Conservation (phyloP, 2,329 filamentous ascomycete genomes). For the Pyricularia pennisetigena region DNA sequence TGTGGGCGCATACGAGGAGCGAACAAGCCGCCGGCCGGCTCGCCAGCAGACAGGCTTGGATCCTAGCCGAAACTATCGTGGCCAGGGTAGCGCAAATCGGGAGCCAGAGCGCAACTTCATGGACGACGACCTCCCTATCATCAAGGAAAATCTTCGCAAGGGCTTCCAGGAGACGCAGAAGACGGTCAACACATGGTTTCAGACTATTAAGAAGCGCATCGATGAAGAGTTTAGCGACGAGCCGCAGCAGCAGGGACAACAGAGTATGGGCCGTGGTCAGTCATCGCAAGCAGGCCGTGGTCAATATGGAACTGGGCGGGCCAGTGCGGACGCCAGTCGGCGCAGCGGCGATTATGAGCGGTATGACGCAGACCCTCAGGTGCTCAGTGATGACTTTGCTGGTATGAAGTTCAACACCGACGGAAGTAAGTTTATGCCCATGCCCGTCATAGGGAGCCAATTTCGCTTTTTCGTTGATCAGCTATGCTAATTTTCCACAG, state of each 20-base stretch:
- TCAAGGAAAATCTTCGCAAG: constrained; percentile 86
- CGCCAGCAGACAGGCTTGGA: constrained; percentile 40
- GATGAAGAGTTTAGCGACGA: constrained; percentile 79
- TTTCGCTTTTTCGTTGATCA: not conserved
- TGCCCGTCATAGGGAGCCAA: not conserved
- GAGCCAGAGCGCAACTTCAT: constrained; percentile 71
- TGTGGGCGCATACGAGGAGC: constrained; percentile 45
- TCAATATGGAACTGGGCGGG: constrained; percentile 34
- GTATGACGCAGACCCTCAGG: constrained; percentile 89
- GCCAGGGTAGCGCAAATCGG: not conserved
- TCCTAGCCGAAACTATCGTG: constrained; percentile 45
- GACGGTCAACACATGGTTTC: constrained; percentile 90
- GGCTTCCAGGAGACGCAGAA: constrained; percentile 91
- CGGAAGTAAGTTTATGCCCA: constrained; percentile 39
- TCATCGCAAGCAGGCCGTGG: constrained; percentile 13
- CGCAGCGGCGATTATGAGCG: constrained; percentile 81
- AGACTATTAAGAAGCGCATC: constrained; percentile 81
- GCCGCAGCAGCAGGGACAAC: constrained; percentile 16
- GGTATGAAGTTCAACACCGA: constrained; percentile 54
- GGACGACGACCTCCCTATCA: constrained; percentile 90
- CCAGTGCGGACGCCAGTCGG: constrained; percentile 46
- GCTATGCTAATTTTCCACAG: constrained; percentile 19
- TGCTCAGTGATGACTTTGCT: constrained; percentile 83
- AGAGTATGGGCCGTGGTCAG: constrained; percentile 15
- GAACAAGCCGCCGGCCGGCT: constrained; percentile 30